Percentiles rank a stretch among this genome's conserved stretches.
phyloP scores from a whole-genome alignment of 2,329 filamentous ascomycete genomes.

The Phyllosticta citriasiana region DNA sequence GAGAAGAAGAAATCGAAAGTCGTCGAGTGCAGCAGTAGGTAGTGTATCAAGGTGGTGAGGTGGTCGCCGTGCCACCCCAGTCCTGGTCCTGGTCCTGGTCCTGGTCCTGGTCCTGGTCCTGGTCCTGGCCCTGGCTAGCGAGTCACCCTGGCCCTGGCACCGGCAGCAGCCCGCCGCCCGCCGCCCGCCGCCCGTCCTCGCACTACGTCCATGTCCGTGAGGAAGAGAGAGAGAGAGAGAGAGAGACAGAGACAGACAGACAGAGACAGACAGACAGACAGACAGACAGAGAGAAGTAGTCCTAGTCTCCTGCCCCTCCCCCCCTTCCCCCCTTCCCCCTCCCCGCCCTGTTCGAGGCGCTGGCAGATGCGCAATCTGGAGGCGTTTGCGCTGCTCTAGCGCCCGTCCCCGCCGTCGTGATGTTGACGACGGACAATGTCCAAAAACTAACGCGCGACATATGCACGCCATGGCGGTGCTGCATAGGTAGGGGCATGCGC shows the following conservation, averaged over 20 bases:
- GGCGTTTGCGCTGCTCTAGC: conserved; percentile 9
- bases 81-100: too few relatives aligned
- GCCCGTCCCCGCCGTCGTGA: neutral
- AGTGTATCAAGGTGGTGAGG: too few relatives aligned
- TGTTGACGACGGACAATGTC: conserved; percentile 7
- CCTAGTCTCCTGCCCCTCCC: neutral
- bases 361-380: neutral
- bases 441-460: conserved; percentile 1
- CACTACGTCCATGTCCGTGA: neutral
- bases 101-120: neutral
- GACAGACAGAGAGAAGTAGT: too few relatives aligned
- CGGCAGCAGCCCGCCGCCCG: neutral
- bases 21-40: neutral
- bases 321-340: neutral
- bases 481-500: neutral
- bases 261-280: too few relatives aligned
- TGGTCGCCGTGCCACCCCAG: too few relatives aligned
- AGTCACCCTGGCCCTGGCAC: neutral
- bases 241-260: too few relatives aligned
- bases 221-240: too few relatives aligned
- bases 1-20: neutral
- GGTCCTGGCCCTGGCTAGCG: neutral
- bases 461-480: conserved; percentile 9
- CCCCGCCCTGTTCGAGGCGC: neutral
- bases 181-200: neutral